phyloP scores from a whole-genome alignment of 148 eudicot species.

The Mesembryanthemum crystallinum region DNA sequence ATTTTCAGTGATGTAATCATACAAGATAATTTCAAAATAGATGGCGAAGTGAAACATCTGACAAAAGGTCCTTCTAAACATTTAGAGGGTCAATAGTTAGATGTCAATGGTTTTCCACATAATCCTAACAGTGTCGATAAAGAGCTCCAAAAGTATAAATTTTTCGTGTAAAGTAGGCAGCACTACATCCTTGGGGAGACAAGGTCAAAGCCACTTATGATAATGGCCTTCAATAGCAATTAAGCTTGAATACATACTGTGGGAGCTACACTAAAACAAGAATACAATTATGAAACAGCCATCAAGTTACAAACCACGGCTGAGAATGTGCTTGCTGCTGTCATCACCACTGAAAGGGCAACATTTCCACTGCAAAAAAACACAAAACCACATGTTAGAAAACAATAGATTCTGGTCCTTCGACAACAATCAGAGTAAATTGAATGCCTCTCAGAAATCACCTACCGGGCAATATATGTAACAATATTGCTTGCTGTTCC shows the following conservation, averaged over 20 bases:
- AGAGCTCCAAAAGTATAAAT: neutral
- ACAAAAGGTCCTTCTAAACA: neutral
- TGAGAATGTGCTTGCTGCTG: conserved; percentile 79
- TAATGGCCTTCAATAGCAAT: neutral
- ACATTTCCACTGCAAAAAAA: conserved; percentile 72
- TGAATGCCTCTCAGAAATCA: neutral
- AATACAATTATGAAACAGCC: neutral
- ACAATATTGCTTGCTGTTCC: conserved; percentile 91
- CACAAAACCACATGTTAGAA: conserved; percentile 9
- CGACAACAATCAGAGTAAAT: neutral
- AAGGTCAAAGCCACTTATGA: neutral
- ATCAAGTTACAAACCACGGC: conserved; percentile 66
- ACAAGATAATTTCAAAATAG: neutral
- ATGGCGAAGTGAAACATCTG: neutral
- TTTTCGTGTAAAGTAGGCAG: neutral
- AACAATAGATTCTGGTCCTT: neutral
- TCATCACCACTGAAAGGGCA: conserved; percentile 86
- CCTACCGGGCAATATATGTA: conserved; percentile 82
- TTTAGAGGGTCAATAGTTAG: neutral
- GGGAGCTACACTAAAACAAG: neutral
- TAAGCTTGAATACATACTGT: neutral
- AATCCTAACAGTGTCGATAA: neutral
- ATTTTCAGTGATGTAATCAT: neutral
- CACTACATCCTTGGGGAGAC: neutral
- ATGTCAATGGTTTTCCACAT: neutral